Conservation (phyloP, 2,329 filamentous ascomycete species). For the Tolypocladium nubicola region DNA sequence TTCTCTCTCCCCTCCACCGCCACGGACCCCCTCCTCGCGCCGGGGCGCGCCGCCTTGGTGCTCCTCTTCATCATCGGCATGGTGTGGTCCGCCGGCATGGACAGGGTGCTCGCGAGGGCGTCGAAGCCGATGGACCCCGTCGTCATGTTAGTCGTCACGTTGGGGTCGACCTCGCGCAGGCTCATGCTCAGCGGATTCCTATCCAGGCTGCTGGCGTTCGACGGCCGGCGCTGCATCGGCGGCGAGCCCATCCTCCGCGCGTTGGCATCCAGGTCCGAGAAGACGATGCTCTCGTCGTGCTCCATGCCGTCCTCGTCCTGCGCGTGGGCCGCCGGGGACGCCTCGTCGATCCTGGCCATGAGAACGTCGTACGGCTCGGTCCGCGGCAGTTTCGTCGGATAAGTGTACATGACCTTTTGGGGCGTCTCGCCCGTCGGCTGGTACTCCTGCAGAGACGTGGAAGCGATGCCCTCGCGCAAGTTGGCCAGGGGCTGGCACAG, state of each 20-base stretch:
- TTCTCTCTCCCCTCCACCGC: slow-evolving; percentile 41
- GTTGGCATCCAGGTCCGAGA: slow-evolving; percentile 24
- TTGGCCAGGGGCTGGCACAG: slow-evolving; percentile 60
- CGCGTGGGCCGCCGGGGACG: not conserved
- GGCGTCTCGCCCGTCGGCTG: slow-evolving; percentile 78
- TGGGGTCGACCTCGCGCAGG: slow-evolving; percentile 46
- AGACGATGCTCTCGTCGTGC: slow-evolving; percentile 24
- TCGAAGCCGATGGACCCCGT: slow-evolving; percentile 28
- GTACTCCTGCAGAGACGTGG: slow-evolving; percentile 65
- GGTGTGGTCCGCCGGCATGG: slow-evolving; percentile 29
- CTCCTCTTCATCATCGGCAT: slow-evolving; percentile 38
- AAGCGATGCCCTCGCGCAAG: slow-evolving; percentile 59
- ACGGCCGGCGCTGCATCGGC: slow-evolving; percentile 12
- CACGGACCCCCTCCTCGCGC: slow-evolving; percentile 19
- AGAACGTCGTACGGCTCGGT: slow-evolving; percentile 45
- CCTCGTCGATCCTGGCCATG: slow-evolving; percentile 28
- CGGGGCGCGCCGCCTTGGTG: slow-evolving; percentile 22
- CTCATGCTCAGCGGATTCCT: slow-evolving; percentile 28
- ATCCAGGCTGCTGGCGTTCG: slow-evolving; percentile 15
- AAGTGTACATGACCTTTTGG: slow-evolving; percentile 70
- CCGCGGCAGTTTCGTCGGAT: slow-evolving; percentile 65
- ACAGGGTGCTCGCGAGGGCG: slow-evolving; percentile 28
- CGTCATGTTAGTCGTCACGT: slow-evolving; percentile 31
- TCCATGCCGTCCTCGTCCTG: slow-evolving; percentile 1
- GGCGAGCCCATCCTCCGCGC: slow-evolving; percentile 16